Evolutionary conservation across 495 filamentous ascomycete species (phyloP).

Genomic region (Xylaria bambusicola): DNA sequence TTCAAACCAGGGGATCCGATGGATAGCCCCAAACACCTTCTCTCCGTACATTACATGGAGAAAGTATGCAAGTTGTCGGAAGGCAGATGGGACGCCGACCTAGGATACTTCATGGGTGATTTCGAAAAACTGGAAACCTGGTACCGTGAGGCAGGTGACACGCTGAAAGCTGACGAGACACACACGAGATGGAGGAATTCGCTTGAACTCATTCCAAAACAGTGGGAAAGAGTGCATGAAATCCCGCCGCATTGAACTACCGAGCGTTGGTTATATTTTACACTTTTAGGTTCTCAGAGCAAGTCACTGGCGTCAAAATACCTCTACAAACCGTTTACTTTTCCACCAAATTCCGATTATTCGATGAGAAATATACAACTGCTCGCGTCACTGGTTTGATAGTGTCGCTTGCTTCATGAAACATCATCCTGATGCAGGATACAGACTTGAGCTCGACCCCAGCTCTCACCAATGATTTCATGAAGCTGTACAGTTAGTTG

Average conservation of each 20-base stretch:
- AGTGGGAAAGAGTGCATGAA: slow-evolving; percentile 25
- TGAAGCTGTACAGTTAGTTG: not conserved
- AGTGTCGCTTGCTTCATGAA: no score
- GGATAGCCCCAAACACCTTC: slow-evolving; percentile 21
- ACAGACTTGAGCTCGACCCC: no score
- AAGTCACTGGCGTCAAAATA: not conserved
- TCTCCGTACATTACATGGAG: slow-evolving; percentile 31
- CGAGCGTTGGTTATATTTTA: no score
- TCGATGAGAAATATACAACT: no score
- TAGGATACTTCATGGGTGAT: slow-evolving; percentile 34
- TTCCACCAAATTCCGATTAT: no score
- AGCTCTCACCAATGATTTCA: not conserved
- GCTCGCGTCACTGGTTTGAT: no score
- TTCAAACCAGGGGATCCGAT: slow-evolving; percentile 19
- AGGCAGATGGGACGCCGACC: slow-evolving; percentile 32
- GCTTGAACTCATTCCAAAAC: slow-evolving; percentile 30
- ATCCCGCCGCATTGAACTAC: slow-evolving; percentile 1
- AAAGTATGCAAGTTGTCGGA: slow-evolving; percentile 28
- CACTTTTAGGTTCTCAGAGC: not conserved
- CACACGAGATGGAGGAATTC: slow-evolving; percentile 26
- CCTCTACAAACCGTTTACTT: no score
- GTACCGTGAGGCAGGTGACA: slow-evolving; percentile 33
- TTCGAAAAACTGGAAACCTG: slow-evolving; percentile 32
- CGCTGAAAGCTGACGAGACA: slow-evolving; percentile 20
- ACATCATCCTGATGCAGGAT: not conserved